Evolutionary conservation across 768 basidiomycete species (phyloP).

Genomic region (Hygrocybe punicea): DNA sequence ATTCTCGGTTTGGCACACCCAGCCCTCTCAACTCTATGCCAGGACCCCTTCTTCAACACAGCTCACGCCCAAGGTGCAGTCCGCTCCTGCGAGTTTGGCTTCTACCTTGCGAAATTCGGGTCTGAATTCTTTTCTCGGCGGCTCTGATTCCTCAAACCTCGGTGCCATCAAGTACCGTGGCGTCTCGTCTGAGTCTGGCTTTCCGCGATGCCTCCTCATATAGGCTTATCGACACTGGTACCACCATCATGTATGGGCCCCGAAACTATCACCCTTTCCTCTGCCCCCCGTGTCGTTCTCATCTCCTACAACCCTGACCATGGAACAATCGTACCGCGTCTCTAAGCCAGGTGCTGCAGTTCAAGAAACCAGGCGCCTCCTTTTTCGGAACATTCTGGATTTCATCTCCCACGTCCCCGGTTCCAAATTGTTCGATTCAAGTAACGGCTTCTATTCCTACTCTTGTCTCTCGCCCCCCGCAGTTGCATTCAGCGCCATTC

Average conservation of each 20-base stretch:
- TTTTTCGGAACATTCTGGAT: slow-evolving; percentile 13
- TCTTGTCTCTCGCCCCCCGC: background rate
- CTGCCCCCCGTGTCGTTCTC: too few species aligned
- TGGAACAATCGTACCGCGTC: too few species aligned
- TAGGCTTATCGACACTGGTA: too few species aligned
- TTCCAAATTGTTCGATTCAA: background rate
- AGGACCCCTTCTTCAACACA: slow-evolving; percentile 44
- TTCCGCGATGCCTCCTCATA: too few species aligned
- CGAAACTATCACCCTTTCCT: slow-evolving; percentile 38
- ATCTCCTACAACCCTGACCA: too few species aligned
- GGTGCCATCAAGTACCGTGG: slow-evolving; percentile 40
- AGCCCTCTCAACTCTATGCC: slow-evolving; percentile 32
- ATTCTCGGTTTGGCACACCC: slow-evolving; percentile 47
- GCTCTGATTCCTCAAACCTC: slow-evolving; percentile 47
- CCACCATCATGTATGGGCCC: too few species aligned
- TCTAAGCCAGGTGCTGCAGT: too few species aligned
- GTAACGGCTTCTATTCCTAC: slow-evolving; percentile 1
- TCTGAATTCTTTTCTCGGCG: slow-evolving; percentile 58
- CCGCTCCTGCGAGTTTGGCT: slow-evolving; percentile 41
- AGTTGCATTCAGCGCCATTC: slow-evolving; percentile 7
- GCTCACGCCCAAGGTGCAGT: slow-evolving; percentile 38
- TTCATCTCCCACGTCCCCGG: slow-evolving; percentile 2
- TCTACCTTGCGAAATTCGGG: slow-evolving; percentile 43
- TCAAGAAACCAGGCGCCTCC: too few species aligned
- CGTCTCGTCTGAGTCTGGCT: slow-evolving; percentile 31